These are phyloP conservation scores for Ophiostoma fasciatum DNA, from an alignment of 2,329 filamentous ascomycete species.

Conservation along the genomic window DNA sequence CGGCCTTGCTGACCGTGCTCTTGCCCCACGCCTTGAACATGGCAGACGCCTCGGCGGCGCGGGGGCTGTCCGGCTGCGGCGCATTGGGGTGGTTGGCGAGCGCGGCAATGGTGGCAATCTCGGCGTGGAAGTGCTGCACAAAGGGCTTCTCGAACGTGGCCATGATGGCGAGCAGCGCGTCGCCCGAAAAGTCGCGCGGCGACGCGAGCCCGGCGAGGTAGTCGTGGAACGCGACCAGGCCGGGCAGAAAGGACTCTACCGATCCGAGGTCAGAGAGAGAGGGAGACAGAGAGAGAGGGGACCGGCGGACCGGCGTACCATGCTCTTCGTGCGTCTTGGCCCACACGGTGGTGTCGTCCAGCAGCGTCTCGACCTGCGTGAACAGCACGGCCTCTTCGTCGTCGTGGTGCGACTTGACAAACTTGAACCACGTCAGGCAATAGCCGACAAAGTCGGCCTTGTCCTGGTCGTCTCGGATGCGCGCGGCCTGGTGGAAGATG, in stretches of 20 bases:
- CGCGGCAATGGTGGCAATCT: conserved; percentile 35
- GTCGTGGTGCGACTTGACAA: conserved; percentile 45
- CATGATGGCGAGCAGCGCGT: conserved; percentile 34
- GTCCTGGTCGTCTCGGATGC: conserved; percentile 31
- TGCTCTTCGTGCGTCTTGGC: conserved; percentile 39
- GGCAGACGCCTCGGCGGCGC: conserved; percentile 28
- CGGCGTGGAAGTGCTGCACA: conserved; percentile 39
- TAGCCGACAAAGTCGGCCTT: conserved; percentile 43
- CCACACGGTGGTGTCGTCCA: conserved; percentile 35
- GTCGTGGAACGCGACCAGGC: conserved; percentile 34
- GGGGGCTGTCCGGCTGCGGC: conserved; percentile 29
- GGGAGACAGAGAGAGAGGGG: conserved; percentile 5
- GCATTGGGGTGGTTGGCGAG: conserved; percentile 35
- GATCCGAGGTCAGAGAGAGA: background rate
- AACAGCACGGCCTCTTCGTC: conserved; percentile 45
- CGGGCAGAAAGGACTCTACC: conserved; percentile 32
- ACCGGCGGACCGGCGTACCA: no score
- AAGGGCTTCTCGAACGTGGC: conserved; percentile 34
- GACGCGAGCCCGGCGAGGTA: conserved; percentile 31
- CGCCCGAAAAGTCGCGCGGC: conserved; percentile 27
- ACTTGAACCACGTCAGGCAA: conserved; percentile 40
- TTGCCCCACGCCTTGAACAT: conserved; percentile 49
- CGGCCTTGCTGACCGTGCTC: conserved; percentile 46
- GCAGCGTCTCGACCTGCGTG: conserved; percentile 35
- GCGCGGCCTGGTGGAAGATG: conserved; percentile 44